A percentile compares a stretch with the other conserved stretches of the same genome.
Evolutionary conservation across 352 stramenopile genomes (phyloP).

Genomic region (Phytophthora ramorum): DNA sequence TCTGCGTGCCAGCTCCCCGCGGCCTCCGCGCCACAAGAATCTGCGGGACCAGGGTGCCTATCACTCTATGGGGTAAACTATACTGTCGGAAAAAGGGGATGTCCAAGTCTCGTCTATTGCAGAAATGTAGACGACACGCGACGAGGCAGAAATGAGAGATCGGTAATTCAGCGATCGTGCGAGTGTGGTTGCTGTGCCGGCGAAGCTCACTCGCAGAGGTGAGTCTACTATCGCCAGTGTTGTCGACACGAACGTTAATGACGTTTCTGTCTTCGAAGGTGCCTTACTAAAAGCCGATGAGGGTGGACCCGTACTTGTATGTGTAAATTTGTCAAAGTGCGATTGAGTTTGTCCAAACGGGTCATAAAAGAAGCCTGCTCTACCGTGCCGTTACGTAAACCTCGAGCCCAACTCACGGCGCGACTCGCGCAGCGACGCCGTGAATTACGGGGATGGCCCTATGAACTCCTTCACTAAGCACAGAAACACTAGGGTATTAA

Average conservation of each 20-base stretch:
- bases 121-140: slow-evolving; percentile 24
- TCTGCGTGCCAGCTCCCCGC: slow-evolving; percentile 3
- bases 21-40: slow-evolving; percentile 21
- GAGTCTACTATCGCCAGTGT: not conserved
- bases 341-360: slow-evolving; percentile 14
- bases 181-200: not conserved
- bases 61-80: slow-evolving; percentile 6
- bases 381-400: slow-evolving; percentile 17
- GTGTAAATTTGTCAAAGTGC: not conserved
- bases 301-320: no score
- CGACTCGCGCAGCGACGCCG: no score
- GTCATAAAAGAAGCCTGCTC: slow-evolving; percentile 22
- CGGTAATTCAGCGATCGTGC: not conserved
- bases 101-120: slow-evolving; percentile 12
- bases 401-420: not conserved
- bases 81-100: slow-evolving; percentile 20
- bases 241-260: not conserved
- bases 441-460: no score
- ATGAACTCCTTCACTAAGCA: no score
- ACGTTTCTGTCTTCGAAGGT: not conserved
- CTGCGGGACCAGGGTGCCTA: not conserved
- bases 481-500: no score
- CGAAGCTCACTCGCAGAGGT: not conserved
- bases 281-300: no score
- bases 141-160: slow-evolving; percentile 11